Percentiles rank a stretch among this genome's conserved stretches.
Conservation (phyloP, 495 filamentous ascomycete species). For the Acidiella bohemica region DNA sequence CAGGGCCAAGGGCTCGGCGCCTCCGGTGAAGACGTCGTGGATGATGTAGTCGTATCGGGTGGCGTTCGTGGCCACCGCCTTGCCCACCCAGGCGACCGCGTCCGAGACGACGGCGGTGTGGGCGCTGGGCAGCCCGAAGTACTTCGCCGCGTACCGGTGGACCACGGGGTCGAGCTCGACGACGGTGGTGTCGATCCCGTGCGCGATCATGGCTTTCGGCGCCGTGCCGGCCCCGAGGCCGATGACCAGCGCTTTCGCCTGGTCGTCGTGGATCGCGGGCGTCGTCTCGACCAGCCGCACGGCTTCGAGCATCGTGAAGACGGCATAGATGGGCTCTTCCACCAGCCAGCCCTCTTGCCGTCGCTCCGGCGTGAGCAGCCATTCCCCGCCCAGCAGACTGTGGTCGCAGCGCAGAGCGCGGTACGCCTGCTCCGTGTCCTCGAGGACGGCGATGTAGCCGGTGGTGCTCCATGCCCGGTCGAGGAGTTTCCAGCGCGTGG, state of each 20-base stretch:
- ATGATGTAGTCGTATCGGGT: slow-evolving; percentile 73
- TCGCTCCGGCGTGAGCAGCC: slow-evolving; percentile 44
- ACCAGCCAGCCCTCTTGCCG: slow-evolving; percentile 27
- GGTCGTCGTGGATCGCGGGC: slow-evolving; percentile 33
- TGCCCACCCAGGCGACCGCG: slow-evolving; percentile 55
- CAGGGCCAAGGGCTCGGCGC: slow-evolving; percentile 68
- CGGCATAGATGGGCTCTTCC: slow-evolving; percentile 78
- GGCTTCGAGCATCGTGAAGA: slow-evolving; percentile 87
- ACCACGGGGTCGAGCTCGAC: slow-evolving; percentile 90
- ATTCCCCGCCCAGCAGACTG: slow-evolving; percentile 87
- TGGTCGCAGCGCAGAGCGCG: slow-evolving; percentile 87
- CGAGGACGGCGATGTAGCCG: slow-evolving; percentile 82
- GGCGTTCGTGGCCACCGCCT: slow-evolving; percentile 16
- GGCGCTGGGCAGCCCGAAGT: slow-evolving; percentile 67
- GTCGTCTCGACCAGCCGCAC: slow-evolving; percentile 56
- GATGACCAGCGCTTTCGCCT: slow-evolving; percentile 76
- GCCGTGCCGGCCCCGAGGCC: slow-evolving; percentile 88
- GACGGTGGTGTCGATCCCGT: slow-evolving; percentile 82
- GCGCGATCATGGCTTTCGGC: slow-evolving; percentile 68
- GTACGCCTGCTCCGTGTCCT: slow-evolving; percentile 55
- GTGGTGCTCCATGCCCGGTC: slow-evolving; percentile 73
- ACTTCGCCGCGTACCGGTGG: slow-evolving; percentile 62
- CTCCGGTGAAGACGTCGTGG: slow-evolving; percentile 98
- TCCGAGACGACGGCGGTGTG: slow-evolving; percentile 73
- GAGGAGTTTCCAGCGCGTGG: slow-evolving; percentile 47